These are phyloP conservation scores for Scutellaria baicalensis DNA, from an alignment of 257 asterid genomes.

Conservation along the genomic window DNA sequence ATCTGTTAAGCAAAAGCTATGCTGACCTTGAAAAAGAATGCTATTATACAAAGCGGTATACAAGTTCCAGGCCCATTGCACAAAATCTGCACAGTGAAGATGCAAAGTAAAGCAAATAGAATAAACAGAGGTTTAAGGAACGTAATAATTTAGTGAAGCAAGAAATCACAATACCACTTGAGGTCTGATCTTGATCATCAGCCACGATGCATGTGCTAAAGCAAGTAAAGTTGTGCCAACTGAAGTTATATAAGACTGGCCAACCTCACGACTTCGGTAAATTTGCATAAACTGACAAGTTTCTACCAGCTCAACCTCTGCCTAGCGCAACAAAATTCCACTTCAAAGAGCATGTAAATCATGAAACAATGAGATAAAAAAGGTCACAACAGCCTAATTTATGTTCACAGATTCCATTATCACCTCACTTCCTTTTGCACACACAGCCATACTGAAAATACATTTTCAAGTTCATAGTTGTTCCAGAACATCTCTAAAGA, in stretches of 20 bases:
- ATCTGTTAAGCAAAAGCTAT: neutral
- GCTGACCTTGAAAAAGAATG: slow-evolving; percentile 73
- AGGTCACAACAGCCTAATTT: neutral
- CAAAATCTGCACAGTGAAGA: slow-evolving; percentile 43
- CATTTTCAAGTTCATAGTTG: neutral
- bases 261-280: slow-evolving; percentile 90
- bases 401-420: neutral
- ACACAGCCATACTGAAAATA: neutral
- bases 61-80: slow-evolving; percentile 99
- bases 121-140: neutral
- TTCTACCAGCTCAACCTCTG: slow-evolving; percentile 32
- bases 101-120: neutral
- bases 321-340: slow-evolving; percentile 39
- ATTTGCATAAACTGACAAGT: slow-evolving; percentile 64
- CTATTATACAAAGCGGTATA: slow-evolving; percentile 66
- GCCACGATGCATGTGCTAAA: slow-evolving; percentile 72
- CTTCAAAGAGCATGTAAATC: slow-evolving; percentile 1
- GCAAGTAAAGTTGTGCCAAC: slow-evolving; percentile 83
- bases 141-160: neutral
- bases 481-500: neutral
- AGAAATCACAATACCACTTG: slow-evolving; percentile 61
- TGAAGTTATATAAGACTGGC: slow-evolving; percentile 85
- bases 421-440: neutral
- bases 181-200: slow-evolving; percentile 86
- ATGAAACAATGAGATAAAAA: neutral